A percentile compares a stretch with the other conserved stretches of the same genome.
These are phyloP conservation scores for Lantana camara DNA, from an alignment of 257 asterid genomes.

Conservation along the genomic window DNA sequence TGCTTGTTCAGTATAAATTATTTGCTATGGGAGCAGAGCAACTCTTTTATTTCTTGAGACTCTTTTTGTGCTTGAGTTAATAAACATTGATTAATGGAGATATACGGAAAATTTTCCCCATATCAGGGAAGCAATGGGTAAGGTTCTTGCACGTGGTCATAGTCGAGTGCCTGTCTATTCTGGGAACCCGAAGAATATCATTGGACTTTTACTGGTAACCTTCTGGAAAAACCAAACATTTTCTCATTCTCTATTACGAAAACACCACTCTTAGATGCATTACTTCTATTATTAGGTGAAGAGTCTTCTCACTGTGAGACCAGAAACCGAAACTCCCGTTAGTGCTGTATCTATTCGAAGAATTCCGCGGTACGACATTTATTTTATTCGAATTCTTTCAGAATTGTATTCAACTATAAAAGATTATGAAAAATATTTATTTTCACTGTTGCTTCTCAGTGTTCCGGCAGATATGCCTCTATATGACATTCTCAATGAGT, in stretches of 20 bases:
- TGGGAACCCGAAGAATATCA: conserved; percentile 70
- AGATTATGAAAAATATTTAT: conserved; percentile 2
- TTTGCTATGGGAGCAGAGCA: too few relatives aligned
- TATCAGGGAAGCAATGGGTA: conserved; percentile 86
- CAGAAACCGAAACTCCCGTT: conserved; percentile 88
- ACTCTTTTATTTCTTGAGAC: too few relatives aligned
- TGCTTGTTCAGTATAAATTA: background rate
- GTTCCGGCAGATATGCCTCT: conserved; percentile 87
- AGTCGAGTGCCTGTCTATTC: conserved; percentile 88
- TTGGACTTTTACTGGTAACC: conserved; percentile 75
- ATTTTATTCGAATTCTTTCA: conserved; percentile 11
- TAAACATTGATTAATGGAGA: background rate
- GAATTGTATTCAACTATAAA: background rate
- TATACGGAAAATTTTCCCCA: conserved; percentile 5
- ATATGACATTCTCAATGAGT: conserved; percentile 76
- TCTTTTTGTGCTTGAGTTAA: background rate
- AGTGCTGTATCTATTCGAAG: conserved; percentile 81
- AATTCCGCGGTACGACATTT: conserved; percentile 63
- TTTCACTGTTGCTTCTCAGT: conserved; percentile 35
- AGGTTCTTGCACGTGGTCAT: conserved; percentile 85
- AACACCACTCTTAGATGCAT: conserved; percentile 3
- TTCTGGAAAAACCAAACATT: background rate
- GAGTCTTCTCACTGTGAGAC: conserved; percentile 81
- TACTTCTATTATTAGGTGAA: conserved; percentile 53
- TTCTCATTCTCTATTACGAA: background rate